Percentiles rank a stretch among this genome's conserved stretches.
Evolutionary conservation across 306 rosid genomes (phyloP).

Genomic region (Trifolium repens): DNA sequence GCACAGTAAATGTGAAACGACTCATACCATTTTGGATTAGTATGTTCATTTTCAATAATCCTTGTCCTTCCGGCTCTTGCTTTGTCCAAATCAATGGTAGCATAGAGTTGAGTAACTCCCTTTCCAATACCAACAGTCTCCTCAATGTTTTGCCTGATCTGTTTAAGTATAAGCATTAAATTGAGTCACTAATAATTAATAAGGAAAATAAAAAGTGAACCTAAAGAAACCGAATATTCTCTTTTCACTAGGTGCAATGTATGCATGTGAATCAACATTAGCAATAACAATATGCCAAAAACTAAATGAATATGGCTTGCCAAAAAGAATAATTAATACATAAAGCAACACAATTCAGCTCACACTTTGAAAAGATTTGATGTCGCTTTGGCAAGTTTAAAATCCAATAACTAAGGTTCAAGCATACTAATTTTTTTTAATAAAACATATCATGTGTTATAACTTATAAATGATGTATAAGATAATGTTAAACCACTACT

Average conservation of each 20-base stretch:
- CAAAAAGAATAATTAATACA: too few relatives aligned
- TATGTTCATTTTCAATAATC: slow-evolving; percentile 57
- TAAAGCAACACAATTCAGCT: too few relatives aligned
- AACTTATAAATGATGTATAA: slow-evolving; percentile 5
- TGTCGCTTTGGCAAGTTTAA: not conserved
- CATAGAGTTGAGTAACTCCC: slow-evolving; percentile 69
- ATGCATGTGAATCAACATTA: not conserved
- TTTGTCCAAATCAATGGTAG: slow-evolving; percentile 75
- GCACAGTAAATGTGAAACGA: slow-evolving; percentile 80
- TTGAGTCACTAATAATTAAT: slow-evolving; percentile 12
- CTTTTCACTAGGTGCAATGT: not conserved
- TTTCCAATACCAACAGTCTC: slow-evolving; percentile 70
- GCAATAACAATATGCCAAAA: not conserved
- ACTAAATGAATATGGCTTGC: too few relatives aligned
- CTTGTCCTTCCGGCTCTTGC: slow-evolving; percentile 85
- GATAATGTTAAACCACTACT: not conserved
- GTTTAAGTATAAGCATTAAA: slow-evolving; percentile 30
- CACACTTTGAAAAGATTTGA: not conserved
- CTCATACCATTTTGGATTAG: slow-evolving; percentile 71
- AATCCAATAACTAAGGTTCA: slow-evolving; percentile 10
- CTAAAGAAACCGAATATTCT: slow-evolving; percentile 7
- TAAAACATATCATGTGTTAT: not conserved
- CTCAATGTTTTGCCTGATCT: slow-evolving; percentile 63
- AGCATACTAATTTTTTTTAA: not conserved
- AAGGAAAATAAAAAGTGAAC: slow-evolving; percentile 15